These are phyloP conservation scores for Protomyces inundatus DNA, from an alignment of 1,139 yeast genomes.

Conservation along the genomic window DNA sequence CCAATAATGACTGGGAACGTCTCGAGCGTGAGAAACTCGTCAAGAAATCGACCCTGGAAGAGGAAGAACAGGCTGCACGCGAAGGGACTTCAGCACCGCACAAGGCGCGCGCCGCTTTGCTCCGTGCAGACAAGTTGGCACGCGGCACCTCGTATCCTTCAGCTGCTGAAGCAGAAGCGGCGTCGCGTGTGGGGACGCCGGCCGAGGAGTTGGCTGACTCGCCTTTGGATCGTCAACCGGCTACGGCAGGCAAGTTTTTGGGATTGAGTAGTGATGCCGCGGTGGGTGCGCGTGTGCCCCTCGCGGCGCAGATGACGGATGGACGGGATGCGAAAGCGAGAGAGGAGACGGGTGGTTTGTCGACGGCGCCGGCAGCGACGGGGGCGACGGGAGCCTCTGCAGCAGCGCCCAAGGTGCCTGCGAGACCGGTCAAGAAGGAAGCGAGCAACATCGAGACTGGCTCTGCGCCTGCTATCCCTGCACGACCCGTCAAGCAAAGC, in stretches of 20 bases:
- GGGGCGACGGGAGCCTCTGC: neutral
- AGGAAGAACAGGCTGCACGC: conserved; percentile 12
- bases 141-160: conserved; percentile 20
- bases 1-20: conserved; percentile 18
- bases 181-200: neutral
- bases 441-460: neutral
- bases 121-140: conserved; percentile 1
- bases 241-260: conserved; percentile 14
- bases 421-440: neutral
- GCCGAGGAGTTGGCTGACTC: neutral
- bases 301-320: conserved; percentile 14
- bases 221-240: neutral
- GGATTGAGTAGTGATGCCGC: conserved; percentile 15
- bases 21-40: conserved; percentile 5
- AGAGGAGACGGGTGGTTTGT: neutral
- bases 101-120: conserved; percentile 21
- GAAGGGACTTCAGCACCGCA: conserved; percentile 11
- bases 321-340: conserved; percentile 12
- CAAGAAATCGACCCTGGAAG: neutral
- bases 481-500: neutral
- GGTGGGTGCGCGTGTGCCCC: conserved; percentile 18
- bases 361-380: neutral
- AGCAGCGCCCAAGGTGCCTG: neutral
- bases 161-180: conserved; percentile 8
- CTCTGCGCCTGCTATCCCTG: too few species aligned